phyloP scores from a whole-genome alignment of 306 rosid genomes.

The Trifolium fragiferum region DNA sequence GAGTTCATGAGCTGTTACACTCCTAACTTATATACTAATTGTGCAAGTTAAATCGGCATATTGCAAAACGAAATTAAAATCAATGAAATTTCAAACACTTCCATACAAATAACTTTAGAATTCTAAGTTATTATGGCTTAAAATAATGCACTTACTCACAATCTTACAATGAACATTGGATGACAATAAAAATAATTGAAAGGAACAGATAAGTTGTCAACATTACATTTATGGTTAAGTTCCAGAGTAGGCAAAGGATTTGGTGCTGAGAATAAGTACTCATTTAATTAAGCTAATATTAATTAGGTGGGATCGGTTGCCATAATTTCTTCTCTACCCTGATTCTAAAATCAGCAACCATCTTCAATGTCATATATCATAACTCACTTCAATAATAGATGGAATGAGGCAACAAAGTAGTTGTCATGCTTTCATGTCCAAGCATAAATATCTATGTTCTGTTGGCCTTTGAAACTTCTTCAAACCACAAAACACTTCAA shows the following conservation, averaged over 20 bases:
- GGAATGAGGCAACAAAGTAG: constrained; percentile 47
- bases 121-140: no score
- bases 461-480: constrained; percentile 8
- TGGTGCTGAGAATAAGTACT: constrained; percentile 77
- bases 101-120: no score
- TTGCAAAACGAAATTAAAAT: neutral
- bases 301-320: constrained; percentile 61
- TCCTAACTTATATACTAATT: no score
- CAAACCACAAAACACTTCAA: constrained; percentile 39
- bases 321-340: constrained; percentile 36
- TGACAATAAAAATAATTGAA: constrained; percentile 32
- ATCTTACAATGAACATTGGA: constrained; percentile 29
- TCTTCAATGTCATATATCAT: constrained; percentile 34
- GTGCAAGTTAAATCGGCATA: neutral
- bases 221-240: constrained; percentile 40
- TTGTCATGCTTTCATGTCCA: constrained; percentile 37
- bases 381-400: constrained; percentile 42
- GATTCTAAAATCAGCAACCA: constrained; percentile 44
- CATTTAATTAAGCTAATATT: constrained; percentile 43
- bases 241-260: constrained; percentile 60
- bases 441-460: constrained; percentile 42
- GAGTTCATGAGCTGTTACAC: no score
- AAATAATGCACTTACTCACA: no score
- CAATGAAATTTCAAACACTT: no score
- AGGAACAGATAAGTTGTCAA: constrained; percentile 36